Conservation (phyloP, 768 basidiomycete genomes). For the Tephrocybe sp. region DNA sequence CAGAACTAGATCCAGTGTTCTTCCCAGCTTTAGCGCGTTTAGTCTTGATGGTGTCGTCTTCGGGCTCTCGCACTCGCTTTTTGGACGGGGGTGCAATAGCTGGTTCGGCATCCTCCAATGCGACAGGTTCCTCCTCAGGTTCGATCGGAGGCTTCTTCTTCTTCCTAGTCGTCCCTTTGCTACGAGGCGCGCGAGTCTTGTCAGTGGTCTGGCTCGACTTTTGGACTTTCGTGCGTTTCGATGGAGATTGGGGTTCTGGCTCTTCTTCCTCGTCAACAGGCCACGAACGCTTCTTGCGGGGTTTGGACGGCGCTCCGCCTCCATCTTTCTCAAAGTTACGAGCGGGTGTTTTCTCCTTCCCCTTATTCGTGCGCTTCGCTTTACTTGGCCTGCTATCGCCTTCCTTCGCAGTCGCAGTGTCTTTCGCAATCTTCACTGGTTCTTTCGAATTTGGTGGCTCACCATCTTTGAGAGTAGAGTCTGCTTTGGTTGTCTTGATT, state of each 20-base stretch:
- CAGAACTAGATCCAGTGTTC: not conserved
- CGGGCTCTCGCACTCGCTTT: constrained; percentile 9
- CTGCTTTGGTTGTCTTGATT: too few relatives aligned
- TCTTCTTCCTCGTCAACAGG: not conserved
- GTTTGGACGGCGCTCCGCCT: too few relatives aligned
- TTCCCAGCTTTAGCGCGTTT: constrained; percentile 4
- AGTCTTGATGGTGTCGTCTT: not conserved
- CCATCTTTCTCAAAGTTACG: too few relatives aligned
- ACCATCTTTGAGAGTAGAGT: too few relatives aligned
- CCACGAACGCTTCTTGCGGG: too few relatives aligned
- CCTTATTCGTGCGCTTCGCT: too few relatives aligned
- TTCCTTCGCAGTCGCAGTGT: too few relatives aligned
- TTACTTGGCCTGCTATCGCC: too few relatives aligned
- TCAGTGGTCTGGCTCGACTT: not conserved
- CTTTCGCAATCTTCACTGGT: too few relatives aligned
- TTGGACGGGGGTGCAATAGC: not conserved
- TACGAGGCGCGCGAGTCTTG: not conserved
- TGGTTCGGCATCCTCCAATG: not conserved
- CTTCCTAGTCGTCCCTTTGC: not conserved
- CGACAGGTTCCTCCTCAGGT: too few relatives aligned
- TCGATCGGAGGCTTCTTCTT: not conserved
- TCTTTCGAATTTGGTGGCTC: too few relatives aligned
- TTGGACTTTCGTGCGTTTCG: not conserved
- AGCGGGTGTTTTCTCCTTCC: too few relatives aligned
- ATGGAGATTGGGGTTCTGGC: not conserved